Evolutionary conservation across 2,329 filamentous ascomycete genomes (phyloP).

Genomic region (Exophiala mesophila): DNA sequence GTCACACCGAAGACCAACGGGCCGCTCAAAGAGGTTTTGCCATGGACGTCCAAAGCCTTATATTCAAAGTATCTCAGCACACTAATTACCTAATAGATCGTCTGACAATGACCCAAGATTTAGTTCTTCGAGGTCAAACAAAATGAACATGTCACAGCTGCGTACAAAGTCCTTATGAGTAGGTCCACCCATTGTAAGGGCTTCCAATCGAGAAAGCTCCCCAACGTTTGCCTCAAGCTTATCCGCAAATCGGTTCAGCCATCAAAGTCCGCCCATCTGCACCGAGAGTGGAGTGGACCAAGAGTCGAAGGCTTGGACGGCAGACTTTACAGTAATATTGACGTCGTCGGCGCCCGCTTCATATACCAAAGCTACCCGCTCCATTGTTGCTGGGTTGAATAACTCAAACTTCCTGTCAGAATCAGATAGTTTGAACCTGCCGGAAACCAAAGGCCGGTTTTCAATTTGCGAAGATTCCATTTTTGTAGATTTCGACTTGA

Average conservation of each 20-base stretch:
- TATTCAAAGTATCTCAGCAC: conserved; percentile 76
- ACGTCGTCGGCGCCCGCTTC: conserved; percentile 30
- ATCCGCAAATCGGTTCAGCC: conserved; percentile 27
- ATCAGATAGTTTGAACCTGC: background rate
- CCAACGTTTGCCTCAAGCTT: conserved; percentile 27
- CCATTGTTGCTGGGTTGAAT: conserved; percentile 30
- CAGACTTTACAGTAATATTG: conserved; percentile 29
- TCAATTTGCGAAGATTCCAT: background rate
- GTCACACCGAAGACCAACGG: conserved; percentile 75
- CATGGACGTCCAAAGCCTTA: conserved; percentile 81
- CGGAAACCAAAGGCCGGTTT: background rate
- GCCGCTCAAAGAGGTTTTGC: conserved; percentile 71
- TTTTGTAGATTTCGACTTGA: too few relatives aligned
- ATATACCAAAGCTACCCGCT: conserved; percentile 27
- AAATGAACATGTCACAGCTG: background rate
- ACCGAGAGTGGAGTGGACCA: conserved; percentile 28
- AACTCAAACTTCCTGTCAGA: conserved; percentile 29
- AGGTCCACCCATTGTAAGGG: conserved; percentile 30
- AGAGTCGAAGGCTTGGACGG: conserved; percentile 28
- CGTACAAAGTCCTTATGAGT: conserved; percentile 2
- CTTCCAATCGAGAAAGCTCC: conserved; percentile 28
- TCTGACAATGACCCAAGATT: conserved; percentile 31
- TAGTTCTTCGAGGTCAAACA: background rate
- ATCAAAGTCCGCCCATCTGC: conserved; percentile 24
- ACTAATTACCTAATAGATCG: conserved; percentile 61